A percentile compares a stretch with the other conserved stretches of the same genome.
phyloP scores from a whole-genome alignment of 805 yeast species.

The Peterozyma toletana region DNA sequence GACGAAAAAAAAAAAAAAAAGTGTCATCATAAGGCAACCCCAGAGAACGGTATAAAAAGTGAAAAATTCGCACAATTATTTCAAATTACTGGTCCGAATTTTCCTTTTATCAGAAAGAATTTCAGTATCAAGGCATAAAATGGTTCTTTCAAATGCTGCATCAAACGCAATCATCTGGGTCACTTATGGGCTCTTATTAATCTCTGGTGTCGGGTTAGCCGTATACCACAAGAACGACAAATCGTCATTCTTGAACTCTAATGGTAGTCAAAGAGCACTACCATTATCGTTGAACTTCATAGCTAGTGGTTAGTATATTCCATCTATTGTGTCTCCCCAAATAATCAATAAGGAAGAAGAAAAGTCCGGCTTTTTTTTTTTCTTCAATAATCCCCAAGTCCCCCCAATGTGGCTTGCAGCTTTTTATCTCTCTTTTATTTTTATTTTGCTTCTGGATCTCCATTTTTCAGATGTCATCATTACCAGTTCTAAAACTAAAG shows the following conservation, averaged over 20 bases:
- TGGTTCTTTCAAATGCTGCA: conserved; percentile 15
- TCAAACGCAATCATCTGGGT: conserved; percentile 59
- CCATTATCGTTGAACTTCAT: conserved; percentile 85
- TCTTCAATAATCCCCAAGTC: neutral
- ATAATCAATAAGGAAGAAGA: conserved; percentile 1
- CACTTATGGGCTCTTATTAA: conserved; percentile 47
- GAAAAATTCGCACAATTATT: too few species aligned
- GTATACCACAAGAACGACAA: conserved; percentile 42
- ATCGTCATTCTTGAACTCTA: conserved; percentile 62
- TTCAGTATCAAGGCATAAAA: neutral
- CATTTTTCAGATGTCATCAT: too few species aligned
- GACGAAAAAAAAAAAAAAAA: too few species aligned
- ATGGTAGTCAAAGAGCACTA: conserved; percentile 71
- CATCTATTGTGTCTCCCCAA: conserved; percentile 1
- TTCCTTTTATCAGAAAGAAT: too few species aligned
- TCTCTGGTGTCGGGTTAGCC: conserved; percentile 54
- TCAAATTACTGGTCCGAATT: too few species aligned
- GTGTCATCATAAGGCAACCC: too few species aligned
- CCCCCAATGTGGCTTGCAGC: neutral
- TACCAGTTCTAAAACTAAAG: neutral
- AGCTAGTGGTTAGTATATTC: conserved; percentile 69
- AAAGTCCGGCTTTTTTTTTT: neutral
- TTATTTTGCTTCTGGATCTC: too few species aligned
- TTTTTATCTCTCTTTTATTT: too few species aligned
- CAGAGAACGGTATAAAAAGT: too few species aligned